Evolutionary conservation across 129 eudicot genomes (phyloP).

Genomic region (Mikania micrantha): DNA sequence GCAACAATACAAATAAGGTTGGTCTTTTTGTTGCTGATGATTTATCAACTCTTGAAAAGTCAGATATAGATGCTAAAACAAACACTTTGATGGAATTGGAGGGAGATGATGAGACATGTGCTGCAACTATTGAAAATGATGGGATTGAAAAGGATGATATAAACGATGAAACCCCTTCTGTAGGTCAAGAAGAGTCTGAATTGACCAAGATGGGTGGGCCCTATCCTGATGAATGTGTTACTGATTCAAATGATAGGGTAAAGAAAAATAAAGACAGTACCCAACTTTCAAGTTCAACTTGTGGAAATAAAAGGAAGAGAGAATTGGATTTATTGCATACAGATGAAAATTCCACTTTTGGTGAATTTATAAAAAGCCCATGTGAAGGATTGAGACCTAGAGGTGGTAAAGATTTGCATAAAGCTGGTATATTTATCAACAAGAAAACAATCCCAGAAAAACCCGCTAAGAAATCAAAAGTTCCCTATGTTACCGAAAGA

Average conservation of each 20-base stretch:
- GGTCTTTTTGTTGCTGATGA: conserved; percentile 8
- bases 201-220: conserved; percentile 10
- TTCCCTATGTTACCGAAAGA: background rate
- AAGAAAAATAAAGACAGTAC: conserved; percentile 14
- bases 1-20: conserved; percentile 12
- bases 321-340: conserved; percentile 28
- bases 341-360: conserved; percentile 18
- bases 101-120: conserved; percentile 20
- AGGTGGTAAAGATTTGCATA: conserved; percentile 22
- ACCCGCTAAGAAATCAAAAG: conserved; percentile 10
- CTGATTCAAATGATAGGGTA: conserved; percentile 8
- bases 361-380: conserved; percentile 69
- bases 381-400: conserved; percentile 95
- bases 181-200: conserved; percentile 22
- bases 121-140: conserved; percentile 12
- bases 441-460: conserved; percentile 14
- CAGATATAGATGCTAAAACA: conserved; percentile 6
- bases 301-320: conserved; percentile 51
- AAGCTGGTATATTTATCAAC: background rate
- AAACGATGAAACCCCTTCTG: conserved; percentile 8
- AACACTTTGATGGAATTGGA: conserved; percentile 14
- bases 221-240: conserved; percentile 24
- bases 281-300: conserved; percentile 21
- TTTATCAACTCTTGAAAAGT: conserved; percentile 8
- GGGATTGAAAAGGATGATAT: conserved; percentile 13